Percentiles rank a stretch among this genome's conserved stretches.
Conservation (phyloP, 345 rosid species). For the Euphorbia tirucalli region DNA sequence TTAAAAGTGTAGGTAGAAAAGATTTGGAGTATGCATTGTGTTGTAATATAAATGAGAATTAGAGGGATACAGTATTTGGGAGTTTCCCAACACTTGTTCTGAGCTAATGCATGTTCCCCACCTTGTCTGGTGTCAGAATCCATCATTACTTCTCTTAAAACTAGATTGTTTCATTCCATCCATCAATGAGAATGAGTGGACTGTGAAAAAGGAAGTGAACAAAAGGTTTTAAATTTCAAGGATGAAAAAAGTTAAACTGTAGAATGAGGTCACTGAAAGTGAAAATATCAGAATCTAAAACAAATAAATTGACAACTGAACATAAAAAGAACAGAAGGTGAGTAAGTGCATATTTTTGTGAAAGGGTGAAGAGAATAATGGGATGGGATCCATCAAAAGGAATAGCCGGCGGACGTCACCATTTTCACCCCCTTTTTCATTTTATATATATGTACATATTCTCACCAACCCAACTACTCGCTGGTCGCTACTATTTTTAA, state of each 20-base stretch:
- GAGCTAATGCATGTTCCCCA: constrained; percentile 33
- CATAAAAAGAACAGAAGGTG: constrained; percentile 9
- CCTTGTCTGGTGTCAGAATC: constrained; percentile 31
- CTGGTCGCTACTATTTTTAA: too few relatives aligned
- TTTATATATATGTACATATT: too few relatives aligned
- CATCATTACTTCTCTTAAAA: constrained; percentile 30
- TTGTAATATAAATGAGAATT: too few relatives aligned
- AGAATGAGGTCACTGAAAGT: constrained; percentile 7
- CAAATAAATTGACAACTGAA: constrained; percentile 12
- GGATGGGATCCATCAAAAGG: not conserved
- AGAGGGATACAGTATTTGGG: constrained; percentile 4
- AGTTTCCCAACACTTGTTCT: constrained; percentile 27
- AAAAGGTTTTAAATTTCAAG: not conserved
- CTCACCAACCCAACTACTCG: too few relatives aligned
- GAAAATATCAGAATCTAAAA: constrained; percentile 1
- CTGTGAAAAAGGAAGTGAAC: not conserved
- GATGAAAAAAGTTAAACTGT: not conserved
- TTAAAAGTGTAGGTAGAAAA: too few relatives aligned
- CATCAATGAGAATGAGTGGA: not conserved
- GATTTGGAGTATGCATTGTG: not conserved
- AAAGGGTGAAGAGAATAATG: constrained; percentile 19
- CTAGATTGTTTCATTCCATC: constrained; percentile 7
- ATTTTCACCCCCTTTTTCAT: constrained; percentile 3
- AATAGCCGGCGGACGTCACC: constrained; percentile 18
- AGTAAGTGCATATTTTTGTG: constrained; percentile 17